Conservation (phyloP, 2,329 filamentous ascomycete species). For the Nannizziopsis arthrosporioides region DNA sequence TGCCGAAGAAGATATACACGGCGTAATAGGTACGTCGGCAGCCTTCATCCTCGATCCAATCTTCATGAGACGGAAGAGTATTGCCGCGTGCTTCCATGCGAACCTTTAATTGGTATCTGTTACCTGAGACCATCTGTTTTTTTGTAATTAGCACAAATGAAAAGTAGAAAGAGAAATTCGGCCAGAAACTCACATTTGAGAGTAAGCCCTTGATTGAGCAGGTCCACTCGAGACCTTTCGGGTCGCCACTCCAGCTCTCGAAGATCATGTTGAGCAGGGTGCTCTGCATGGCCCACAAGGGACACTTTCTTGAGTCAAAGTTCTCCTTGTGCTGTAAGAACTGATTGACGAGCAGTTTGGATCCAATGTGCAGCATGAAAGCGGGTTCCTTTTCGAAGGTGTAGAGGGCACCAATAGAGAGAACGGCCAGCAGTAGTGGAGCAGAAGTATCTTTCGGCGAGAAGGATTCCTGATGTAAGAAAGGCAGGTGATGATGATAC, state of each 20-base stretch:
- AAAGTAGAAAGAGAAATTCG: slow-evolving; percentile 2
- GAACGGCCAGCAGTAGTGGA: slow-evolving; percentile 71
- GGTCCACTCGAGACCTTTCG: slow-evolving; percentile 95
- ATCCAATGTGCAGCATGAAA: slow-evolving; percentile 93
- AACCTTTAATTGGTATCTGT: slow-evolving; percentile 89
- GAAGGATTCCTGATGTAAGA: slow-evolving; percentile 87
- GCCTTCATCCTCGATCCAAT: slow-evolving; percentile 96
- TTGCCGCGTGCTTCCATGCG: slow-evolving; percentile 77
- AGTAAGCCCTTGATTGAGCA: slow-evolving; percentile 97
- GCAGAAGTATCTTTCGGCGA: slow-evolving; percentile 67
- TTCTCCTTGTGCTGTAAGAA: slow-evolving; percentile 98
- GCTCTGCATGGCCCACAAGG: slow-evolving; percentile 96
- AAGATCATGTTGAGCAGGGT: slow-evolving; percentile 98
- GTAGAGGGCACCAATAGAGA: slow-evolving; percentile 92
- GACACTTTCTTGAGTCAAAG: slow-evolving; percentile 95
- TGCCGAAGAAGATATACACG: slow-evolving; percentile 96
- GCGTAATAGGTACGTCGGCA: slow-evolving; percentile 95
- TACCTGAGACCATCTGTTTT: slow-evolving; percentile 88
- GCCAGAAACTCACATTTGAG: slow-evolving; percentile 51
- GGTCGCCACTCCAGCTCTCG: slow-evolving; percentile 96
- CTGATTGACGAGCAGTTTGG: slow-evolving; percentile 92
- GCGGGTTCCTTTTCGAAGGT: slow-evolving; percentile 96
- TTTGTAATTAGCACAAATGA: slow-evolving; percentile 17
- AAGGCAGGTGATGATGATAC: slow-evolving; percentile 93
- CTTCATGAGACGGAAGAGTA: slow-evolving; percentile 61